Evolutionary conservation across 169 alveolate genomes (phyloP).

Genomic region (Toxoplasma gondii): DNA sequence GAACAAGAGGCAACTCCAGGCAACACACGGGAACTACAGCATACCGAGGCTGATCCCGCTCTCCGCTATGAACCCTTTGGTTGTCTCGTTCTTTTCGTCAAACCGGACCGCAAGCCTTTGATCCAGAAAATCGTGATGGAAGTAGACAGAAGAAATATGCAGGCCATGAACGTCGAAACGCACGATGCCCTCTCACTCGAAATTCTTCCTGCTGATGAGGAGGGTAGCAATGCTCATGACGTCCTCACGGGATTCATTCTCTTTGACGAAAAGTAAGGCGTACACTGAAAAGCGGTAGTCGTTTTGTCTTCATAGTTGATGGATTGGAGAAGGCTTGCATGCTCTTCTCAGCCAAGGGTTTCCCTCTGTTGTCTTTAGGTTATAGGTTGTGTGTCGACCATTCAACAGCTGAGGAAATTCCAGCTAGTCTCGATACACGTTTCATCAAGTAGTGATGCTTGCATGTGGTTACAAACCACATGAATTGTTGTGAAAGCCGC

Average conservation of each 20-base stretch:
- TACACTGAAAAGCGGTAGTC: not conserved
- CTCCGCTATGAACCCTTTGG: conserved; percentile 20
- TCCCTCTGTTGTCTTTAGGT: too few relatives aligned
- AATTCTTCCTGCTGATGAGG: not conserved
- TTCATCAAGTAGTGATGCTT: too few relatives aligned
- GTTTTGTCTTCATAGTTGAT: too few relatives aligned
- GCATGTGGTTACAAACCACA: too few relatives aligned
- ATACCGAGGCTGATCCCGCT: not conserved
- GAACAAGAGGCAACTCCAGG: not conserved
- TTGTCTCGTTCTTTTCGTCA: not conserved
- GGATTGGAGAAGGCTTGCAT: too few relatives aligned
- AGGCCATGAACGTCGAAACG: not conserved
- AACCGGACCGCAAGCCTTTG: not conserved
- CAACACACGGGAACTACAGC: not conserved
- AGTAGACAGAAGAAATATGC: not conserved
- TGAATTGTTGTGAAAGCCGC: too few relatives aligned
- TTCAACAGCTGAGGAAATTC: too few relatives aligned
- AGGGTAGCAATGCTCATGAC: not conserved
- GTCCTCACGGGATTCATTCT: conserved; percentile 45
- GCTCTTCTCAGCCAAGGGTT: too few relatives aligned
- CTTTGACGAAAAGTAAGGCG: conserved; percentile 12
- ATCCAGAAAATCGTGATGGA: not conserved
- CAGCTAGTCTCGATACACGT: too few relatives aligned
- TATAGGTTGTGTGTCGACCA: too few relatives aligned
- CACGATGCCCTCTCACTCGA: conserved; percentile 16